A percentile compares a stretch with the other conserved stretches of the same genome.
These are phyloP conservation scores for Pinus albicaulis DNA, from an alignment of 75 land plant genomes.

Conservation along the genomic window DNA sequence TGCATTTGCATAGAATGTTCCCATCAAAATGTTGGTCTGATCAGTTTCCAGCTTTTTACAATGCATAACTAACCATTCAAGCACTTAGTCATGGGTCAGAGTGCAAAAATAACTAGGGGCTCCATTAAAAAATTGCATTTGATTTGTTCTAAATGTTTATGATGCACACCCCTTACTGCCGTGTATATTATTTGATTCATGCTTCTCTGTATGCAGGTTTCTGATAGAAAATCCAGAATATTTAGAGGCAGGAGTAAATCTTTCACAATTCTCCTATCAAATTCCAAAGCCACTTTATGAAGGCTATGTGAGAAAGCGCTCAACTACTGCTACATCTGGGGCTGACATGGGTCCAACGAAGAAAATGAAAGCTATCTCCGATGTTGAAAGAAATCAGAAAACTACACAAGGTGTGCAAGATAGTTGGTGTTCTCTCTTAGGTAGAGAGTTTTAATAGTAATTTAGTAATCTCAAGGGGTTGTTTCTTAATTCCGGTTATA, in stretches of 20 bases:
- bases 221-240: constrained; percentile 64
- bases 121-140: too few relatives aligned
- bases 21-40: too few relatives aligned
- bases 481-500: neutral
- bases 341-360: neutral
- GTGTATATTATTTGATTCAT: constrained; percentile 6
- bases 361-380: neutral
- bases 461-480: neutral
- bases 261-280: constrained; percentile 70
- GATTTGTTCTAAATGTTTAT: too few relatives aligned
- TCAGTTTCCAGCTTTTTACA: neutral
- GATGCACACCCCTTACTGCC: neutral
- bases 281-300: constrained; percentile 64
- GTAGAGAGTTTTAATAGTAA: neutral
- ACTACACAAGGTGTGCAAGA: constrained; percentile 10
- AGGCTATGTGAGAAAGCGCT: constrained; percentile 56
- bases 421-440: constrained; percentile 1
- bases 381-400: neutral
- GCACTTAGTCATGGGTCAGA: neutral
- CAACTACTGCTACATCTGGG: constrained; percentile 1
- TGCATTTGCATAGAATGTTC: neutral
- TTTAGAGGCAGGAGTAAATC: constrained; percentile 30
- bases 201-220: constrained; percentile 39
- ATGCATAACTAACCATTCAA: neutral
- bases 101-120: too few relatives aligned